Base-by-base conservation (phyloP, 2,329 filamentous ascomycete species). In the Botrytis fabae region DNA sequence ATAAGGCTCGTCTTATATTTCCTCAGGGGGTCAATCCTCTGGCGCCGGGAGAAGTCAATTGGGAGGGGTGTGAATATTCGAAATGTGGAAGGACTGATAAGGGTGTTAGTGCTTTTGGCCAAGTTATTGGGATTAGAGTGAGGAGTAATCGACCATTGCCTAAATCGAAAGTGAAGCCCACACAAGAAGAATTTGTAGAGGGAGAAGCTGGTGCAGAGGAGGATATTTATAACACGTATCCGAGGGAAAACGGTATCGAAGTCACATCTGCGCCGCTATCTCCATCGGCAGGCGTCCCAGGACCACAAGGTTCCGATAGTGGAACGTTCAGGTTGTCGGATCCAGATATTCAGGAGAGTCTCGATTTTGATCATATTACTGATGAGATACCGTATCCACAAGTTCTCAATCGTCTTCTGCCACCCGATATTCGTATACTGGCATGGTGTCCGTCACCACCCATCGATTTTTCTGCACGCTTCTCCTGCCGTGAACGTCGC, bases 91-190 rank as follows among this genome's bases (percentile, higher is more conserved):
- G 96, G 75, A 99, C 96, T 28, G 96, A 99, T 81, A 87, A 90
- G 71, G 96, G 96, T 20, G 96, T 99, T 51, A 98, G 94, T 82
- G 95, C 96, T 4, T 99, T 99, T 84, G 96, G 96, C 0, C 96
- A 99, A 84, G 96, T 99, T 73, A 90, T 99, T 79, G 92, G 91
- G 0, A 84, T 99, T 59, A 85, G 92, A 72, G 91, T 99, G 25
- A 87, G 95, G 80, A 98, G 95, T 82, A 92, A 92, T 78, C 85
- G 88, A 76, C 93, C 93, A 1, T 80, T 91, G 69, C 83, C 83
- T 72, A 82, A 76, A 75, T 77, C 64, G 73, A 80, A 77, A 69
- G 18, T 40, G 9, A 48, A 25, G 18, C 5, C 48, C 12, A 54
- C 35, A 18, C 72, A 75, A 44, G 65, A 70, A 9, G 77, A 59